Evolutionary conservation across 495 filamentous ascomycete species (phyloP).

Genomic region (Clavariopsis aquatica): DNA sequence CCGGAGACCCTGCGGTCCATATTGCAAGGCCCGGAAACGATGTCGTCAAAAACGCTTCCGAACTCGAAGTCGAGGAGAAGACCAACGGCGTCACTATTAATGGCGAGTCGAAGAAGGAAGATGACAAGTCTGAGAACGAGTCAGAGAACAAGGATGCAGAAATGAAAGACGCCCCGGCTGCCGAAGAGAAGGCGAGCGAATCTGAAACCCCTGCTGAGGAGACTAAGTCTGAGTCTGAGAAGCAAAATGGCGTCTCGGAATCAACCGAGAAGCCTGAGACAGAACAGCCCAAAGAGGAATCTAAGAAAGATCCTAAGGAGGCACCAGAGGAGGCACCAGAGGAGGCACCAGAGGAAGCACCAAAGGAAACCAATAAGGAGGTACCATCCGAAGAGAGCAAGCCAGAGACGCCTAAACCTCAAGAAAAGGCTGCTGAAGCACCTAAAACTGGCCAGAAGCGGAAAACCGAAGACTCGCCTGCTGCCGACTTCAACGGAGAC

Average conservation of each 20-base stretch:
- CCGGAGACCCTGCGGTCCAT: conserved; percentile 60
- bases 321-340: conserved; percentile 38
- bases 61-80: conserved; percentile 48
- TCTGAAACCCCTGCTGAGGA: conserved; percentile 17
- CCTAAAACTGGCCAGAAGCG: conserved; percentile 36
- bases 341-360: conserved; percentile 40
- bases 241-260: conserved; percentile 22
- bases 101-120: conserved; percentile 39
- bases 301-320: conserved; percentile 41
- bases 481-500: conserved; percentile 22
- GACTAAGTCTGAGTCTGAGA: conserved; percentile 13
- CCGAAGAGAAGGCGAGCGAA: conserved; percentile 27
- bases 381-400: conserved; percentile 29
- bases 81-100: conserved; percentile 35
- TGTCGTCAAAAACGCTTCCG: conserved; percentile 61
- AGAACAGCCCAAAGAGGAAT: conserved; percentile 44
- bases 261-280: conserved; percentile 19
- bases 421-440: conserved; percentile 15
- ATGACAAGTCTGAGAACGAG: conserved; percentile 25
- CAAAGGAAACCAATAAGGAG: too few relatives aligned
- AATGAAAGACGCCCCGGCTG: conserved; percentile 36
- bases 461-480: conserved; percentile 31
- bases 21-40: conserved; percentile 61
- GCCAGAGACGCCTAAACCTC: conserved; percentile 22
- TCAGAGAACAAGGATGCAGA: conserved; percentile 24